Percentiles rank a stretch among this genome's conserved stretches.
phyloP scores from a whole-genome alignment of 495 filamentous ascomycete species.

The Aspergillus mulundensis region DNA sequence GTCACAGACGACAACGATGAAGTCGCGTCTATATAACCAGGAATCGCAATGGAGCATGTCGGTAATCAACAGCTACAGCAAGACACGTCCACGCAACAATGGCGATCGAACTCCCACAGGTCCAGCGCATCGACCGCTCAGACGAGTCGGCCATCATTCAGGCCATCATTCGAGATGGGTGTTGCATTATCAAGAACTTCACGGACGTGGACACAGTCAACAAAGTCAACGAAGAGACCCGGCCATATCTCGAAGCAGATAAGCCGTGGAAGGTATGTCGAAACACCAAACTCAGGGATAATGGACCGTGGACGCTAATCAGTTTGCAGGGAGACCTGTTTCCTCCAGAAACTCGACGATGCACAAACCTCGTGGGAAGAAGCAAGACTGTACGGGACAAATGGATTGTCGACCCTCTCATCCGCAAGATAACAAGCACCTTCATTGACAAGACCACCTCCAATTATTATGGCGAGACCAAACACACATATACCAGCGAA shows the following conservation, averaged over 20 bases:
- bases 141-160: conserved; percentile 8
- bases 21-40: not conserved
- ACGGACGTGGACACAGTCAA: conserved; percentile 8
- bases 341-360: conserved; percentile 19
- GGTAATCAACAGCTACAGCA: not conserved
- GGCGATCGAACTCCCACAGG: conserved; percentile 6
- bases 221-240: conserved; percentile 9
- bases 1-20: not conserved
- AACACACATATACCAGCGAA: conserved; percentile 18
- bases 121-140: conserved; percentile 12
- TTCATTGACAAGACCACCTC: conserved; percentile 22
- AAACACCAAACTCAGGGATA: not conserved
- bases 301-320: not conserved
- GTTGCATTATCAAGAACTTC: conserved; percentile 21
- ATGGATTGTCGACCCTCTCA: conserved; percentile 19
- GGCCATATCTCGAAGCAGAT: conserved; percentile 16
- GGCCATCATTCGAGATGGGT: conserved; percentile 15
- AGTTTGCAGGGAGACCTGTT: conserved; percentile 19
- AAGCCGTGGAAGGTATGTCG: conserved; percentile 18
- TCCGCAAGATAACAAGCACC: conserved; percentile 12
- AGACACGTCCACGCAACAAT: not conserved
- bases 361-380: conserved; percentile 17
- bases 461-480: conserved; percentile 18
- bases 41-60: not conserved
- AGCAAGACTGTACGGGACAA: conserved; percentile 19